Evolutionary conservation across 176 grass and related monocot genomes (phyloP), one percentile per base, ranked within the genome.

Genomic region (Avena atlantica): DNA sequence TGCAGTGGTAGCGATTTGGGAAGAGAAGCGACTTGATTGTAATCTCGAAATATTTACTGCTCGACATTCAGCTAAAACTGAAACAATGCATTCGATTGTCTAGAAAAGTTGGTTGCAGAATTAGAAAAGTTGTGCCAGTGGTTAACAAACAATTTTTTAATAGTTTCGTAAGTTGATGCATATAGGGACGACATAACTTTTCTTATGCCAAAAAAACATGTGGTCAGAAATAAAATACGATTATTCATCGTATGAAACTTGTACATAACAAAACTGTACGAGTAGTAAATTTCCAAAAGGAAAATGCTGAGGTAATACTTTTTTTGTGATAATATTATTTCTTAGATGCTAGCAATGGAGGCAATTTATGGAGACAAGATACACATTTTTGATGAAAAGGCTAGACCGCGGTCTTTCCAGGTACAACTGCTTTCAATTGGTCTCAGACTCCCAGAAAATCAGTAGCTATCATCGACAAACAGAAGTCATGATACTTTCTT

Each of bases 361-460:
- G 83, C 86, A 84, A 93, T 91, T 37, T 91, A 81, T n/a, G 92
- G 86, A 36, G 73, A 89, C 12, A 83, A 87, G 77, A 65, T 86
- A 58, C 14, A 14, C 25, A 72, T 42, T 34, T 89, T 77, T 6
- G 15, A 36, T 84, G 87, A 29, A 76, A 93, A 87, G 78, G 44
- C 34, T 75, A 47, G 80, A 59, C 31, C 81, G 25, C 81, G 36
- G 9, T 91, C 44, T 83, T 87, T 93, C 58, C 84, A 93, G 80
- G 88, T 88, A 73, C 14, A 56, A 73, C 25, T 21, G 4, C 50
- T 78, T 51, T 27, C n/a, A 76, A 8, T 76, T 76, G 70, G 27
- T 17, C 34, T n/a, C 55, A 13, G 12, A 12, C 24, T 55, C 12
- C 9, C 52, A 70, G 13, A 37, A 79, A 65, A 12, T 50, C 4